Conservation (phyloP, 2,329 filamentous ascomycete species). For the Cercospora zeina region DNA sequence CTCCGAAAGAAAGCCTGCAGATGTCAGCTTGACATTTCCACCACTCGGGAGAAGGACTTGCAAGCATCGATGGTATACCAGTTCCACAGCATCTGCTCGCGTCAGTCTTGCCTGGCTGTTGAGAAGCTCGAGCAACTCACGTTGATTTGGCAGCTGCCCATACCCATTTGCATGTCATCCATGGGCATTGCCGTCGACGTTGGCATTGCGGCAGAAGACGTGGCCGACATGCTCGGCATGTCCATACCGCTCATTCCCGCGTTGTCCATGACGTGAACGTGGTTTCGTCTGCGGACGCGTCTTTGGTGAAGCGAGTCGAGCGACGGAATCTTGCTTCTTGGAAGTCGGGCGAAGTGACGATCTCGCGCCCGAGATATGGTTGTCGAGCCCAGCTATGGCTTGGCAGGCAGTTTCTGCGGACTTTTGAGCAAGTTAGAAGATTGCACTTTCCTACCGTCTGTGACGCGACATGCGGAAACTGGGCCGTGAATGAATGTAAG, state of each 20-base stretch:
- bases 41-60: constrained; percentile 20
- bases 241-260: constrained; percentile 17
- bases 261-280: constrained; percentile 3
- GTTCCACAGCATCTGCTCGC: constrained; percentile 74
- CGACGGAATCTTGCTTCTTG: background rate
- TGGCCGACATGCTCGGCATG: constrained; percentile 21
- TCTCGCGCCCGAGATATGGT: background rate
- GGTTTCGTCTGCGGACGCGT: background rate
- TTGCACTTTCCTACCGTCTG: background rate
- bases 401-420: constrained; percentile 14
- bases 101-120: background rate
- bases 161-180: constrained; percentile 31
- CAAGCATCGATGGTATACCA: constrained; percentile 70
- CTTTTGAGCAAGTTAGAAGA: constrained; percentile 16
- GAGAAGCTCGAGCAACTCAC: constrained; percentile 30
- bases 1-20: constrained; percentile 60
- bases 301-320: no score
- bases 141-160: constrained; percentile 43
- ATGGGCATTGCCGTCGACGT: constrained; percentile 30
- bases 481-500: background rate
- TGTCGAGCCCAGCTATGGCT: constrained; percentile 2
- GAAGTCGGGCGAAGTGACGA: background rate
- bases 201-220: constrained; percentile 19
- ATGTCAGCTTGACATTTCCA: background rate
- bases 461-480: background rate